Evolutionary conservation across 305 asterid species (phyloP).

Genomic region (Solanum hybrid): DNA sequence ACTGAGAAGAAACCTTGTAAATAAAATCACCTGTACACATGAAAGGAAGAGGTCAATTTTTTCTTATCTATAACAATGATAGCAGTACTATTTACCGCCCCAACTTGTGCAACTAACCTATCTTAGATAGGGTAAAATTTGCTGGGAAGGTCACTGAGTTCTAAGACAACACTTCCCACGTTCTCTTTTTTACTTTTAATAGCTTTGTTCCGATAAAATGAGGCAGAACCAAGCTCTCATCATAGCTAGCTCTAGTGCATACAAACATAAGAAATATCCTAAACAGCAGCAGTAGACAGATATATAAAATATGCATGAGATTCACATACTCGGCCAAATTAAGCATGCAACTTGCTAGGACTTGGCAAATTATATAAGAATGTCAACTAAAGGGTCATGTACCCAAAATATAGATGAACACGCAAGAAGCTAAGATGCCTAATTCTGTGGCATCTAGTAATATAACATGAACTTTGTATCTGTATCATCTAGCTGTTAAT

Average conservation of each 20-base stretch:
- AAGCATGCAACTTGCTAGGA: neutral
- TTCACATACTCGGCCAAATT: neutral
- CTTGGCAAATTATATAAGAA: neutral
- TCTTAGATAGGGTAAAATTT: neutral
- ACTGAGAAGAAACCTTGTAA: conserved; percentile 77
- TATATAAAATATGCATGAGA: neutral
- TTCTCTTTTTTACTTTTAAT: neutral
- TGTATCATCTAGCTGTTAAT: neutral
- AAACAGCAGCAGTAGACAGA: neutral
- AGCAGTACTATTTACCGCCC: neutral
- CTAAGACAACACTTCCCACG: neutral
- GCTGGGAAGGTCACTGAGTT: neutral
- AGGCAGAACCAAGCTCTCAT: neutral
- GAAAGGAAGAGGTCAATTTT: conserved; percentile 9
- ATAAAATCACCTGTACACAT: conserved; percentile 81
- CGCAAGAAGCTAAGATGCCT: neutral
- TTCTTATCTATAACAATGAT: neutral
- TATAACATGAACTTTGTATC: neutral
- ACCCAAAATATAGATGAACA: neutral
- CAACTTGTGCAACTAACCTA: neutral
- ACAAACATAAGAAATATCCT: neutral
- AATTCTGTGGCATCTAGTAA: neutral
- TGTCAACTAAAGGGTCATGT: neutral
- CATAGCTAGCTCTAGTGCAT: neutral
- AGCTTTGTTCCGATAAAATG: neutral